Base-by-base conservation (phyloP, 1,284 basidiomycete genomes). In the Entoloma clypeatum region DNA sequence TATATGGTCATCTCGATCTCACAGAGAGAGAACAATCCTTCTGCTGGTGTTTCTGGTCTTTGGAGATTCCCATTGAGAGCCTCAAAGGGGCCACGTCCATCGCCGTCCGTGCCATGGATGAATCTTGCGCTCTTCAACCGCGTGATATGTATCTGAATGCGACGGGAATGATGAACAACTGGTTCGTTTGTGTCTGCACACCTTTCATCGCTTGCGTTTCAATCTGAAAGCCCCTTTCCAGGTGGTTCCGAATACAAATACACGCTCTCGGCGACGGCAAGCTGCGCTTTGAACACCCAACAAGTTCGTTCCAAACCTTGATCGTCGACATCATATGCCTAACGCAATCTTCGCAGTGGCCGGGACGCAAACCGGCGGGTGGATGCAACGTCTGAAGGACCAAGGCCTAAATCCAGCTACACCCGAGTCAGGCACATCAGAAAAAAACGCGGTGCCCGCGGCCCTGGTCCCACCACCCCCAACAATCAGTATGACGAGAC, bases 31-130 rank as follows among this genome's bases (percentile, higher is more conserved):
- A 83, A 38, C 71, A 71, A 33, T 77, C 69, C 48, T 73, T 70
- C 51, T 79, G 77, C 51, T 85, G 81, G 81, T 79, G 75, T 50
- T 82, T 84, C 60, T 85, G 79, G 78, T 61, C 60, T 0, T 65
- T 74, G 43, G 56, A 68, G 1, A 60, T 78, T 4, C 51, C 65
- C 2, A 42, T 73, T 9, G 35, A 49, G 7, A 49, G 56, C 9
- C 57, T 85, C 17, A 51, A 54, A 24, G 51, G 59, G 5, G 61
- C 68, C 13, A 42, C 59, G 2, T 64, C 64, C 3, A 65, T 84
- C 14, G 61, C 67, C 34, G 74, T 83, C 2, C 66, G 81, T 28
- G 75, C 72, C 7, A 75, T 77, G 66, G 81, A 85, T 52, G 80
- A 80, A 51, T 59, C 63, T 1, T 48, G 73, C 34, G 65, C 65